phyloP scores from a whole-genome alignment of 768 basidiomycete genomes.

The Glaciozyma martinii region DNA sequence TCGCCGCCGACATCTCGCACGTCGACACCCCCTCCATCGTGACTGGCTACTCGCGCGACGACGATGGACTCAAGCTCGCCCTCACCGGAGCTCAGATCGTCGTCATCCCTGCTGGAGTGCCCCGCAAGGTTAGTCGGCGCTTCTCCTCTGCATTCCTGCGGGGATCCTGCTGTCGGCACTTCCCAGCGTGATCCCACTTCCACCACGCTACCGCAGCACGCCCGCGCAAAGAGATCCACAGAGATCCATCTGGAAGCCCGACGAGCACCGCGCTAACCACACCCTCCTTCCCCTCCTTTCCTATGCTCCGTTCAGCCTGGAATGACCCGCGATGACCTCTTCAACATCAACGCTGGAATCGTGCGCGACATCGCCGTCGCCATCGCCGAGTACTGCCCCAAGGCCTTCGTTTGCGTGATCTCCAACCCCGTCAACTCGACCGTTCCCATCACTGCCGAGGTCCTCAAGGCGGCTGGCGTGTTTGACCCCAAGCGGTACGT shows the following conservation, averaged over 20 bases:
- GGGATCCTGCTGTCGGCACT: too few relatives aligned
- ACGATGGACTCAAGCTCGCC: conserved; percentile 79
- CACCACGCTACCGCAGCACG: too few relatives aligned
- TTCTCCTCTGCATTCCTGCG: background rate
- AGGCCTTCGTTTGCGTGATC: conserved; percentile 89
- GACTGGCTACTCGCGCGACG: conserved; percentile 41
- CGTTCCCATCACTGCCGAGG: conserved; percentile 90
- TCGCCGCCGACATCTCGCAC: conserved; percentile 88
- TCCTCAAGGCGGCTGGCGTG: conserved; percentile 83
- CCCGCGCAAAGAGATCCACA: too few relatives aligned
- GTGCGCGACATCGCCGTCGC: conserved; percentile 85
- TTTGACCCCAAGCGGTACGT: conserved; percentile 69
- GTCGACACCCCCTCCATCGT: conserved; percentile 82
- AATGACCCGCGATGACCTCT: conserved; percentile 86
- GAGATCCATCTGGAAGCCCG: too few relatives aligned
- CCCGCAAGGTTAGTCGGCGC: conserved; percentile 53
- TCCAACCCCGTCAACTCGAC: conserved; percentile 99
- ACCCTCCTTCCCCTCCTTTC: background rate
- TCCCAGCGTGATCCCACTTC: too few relatives aligned
- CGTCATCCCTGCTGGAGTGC: conserved; percentile 97
- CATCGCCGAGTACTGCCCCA: conserved; percentile 71
- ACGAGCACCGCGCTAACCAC: too few relatives aligned
- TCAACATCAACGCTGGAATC: conserved; percentile 95
- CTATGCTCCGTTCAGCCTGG: conserved; percentile 25
- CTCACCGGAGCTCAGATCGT: conserved; percentile 84